Conservation (phyloP, 495 filamentous ascomycete genomes). For the Aspergillus carlsbadensis region DNA sequence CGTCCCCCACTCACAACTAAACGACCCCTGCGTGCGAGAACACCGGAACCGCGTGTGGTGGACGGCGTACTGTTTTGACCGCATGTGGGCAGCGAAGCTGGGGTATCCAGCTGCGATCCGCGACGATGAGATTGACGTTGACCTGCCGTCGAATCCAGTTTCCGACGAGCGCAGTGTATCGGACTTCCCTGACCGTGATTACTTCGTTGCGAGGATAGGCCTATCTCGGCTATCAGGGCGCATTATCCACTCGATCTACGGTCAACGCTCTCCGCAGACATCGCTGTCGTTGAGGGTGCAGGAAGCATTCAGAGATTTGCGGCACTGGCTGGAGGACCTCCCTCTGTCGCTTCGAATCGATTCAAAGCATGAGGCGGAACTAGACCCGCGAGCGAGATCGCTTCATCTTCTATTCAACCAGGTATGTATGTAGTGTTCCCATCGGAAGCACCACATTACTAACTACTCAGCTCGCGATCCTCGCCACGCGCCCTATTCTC, state of each 20-base stretch:
- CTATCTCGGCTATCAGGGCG: not conserved
- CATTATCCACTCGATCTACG: not conserved
- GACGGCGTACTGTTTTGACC: conserved; percentile 35
- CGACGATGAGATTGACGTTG: conserved; percentile 34
- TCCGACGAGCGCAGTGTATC: not conserved
- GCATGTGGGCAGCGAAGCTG: conserved; percentile 32
- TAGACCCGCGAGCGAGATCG: not conserved
- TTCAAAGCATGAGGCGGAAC: not conserved
- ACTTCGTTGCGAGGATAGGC: not conserved
- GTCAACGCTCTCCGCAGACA: not conserved
- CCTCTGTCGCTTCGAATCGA: not conserved
- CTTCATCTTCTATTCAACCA: conserved; percentile 2
- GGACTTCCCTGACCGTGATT: not conserved
- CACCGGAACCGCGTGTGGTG: conserved; percentile 34
- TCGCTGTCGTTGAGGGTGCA: not conserved
- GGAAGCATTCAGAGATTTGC: not conserved
- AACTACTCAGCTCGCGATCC: not conserved
- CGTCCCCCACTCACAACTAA: conserved; percentile 29
- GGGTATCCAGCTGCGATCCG: conserved; percentile 30
- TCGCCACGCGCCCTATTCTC: not conserved
- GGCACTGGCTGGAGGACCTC: not conserved
- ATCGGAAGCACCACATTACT: not conserved
- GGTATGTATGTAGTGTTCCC: too few relatives aligned
- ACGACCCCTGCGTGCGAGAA: conserved; percentile 24
- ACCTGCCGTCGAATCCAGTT: conserved; percentile 18